phyloP scores from a whole-genome alignment of 257 asterid species.

The Dorcoceras hygrometricum region DNA sequence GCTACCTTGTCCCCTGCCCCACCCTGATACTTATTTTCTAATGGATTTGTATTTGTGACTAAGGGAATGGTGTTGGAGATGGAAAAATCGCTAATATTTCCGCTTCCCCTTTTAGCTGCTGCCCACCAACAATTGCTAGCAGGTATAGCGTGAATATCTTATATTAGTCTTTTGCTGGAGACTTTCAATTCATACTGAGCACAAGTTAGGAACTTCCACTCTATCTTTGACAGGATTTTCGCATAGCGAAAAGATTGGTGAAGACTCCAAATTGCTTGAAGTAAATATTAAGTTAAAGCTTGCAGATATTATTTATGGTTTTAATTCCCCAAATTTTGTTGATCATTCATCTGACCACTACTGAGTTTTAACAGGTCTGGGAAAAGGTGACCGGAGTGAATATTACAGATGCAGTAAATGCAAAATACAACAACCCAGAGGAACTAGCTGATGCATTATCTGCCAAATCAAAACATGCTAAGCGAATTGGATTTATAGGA shows the following conservation, averaged over 20 bases:
- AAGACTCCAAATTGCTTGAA: slow-evolving; percentile 53
- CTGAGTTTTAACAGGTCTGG: slow-evolving; percentile 61
- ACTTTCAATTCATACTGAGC: slow-evolving; percentile 5
- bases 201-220: slow-evolving; percentile 1
- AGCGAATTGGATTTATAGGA: slow-evolving; percentile 87
- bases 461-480: slow-evolving; percentile 53
- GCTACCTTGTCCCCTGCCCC: neutral
- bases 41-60: slow-evolving; percentile 25
- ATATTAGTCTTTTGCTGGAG: neutral
- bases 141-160: slow-evolving; percentile 42
- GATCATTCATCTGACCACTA: slow-evolving; percentile 21
- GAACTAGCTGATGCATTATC: slow-evolving; percentile 58
- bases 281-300: slow-evolving; percentile 32
- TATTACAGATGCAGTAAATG: slow-evolving; percentile 60
- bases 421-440: slow-evolving; percentile 67
- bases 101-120: slow-evolving; percentile 74
- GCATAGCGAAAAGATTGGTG: slow-evolving; percentile 43
- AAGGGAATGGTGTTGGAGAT: slow-evolving; percentile 70
- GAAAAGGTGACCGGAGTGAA: slow-evolving; percentile 73
- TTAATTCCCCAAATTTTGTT: slow-evolving; percentile 13
- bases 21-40: slow-evolving; percentile 9
- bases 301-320: slow-evolving; percentile 23
- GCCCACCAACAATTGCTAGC: slow-evolving; percentile 95
- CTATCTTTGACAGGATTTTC: slow-evolving; percentile 49
- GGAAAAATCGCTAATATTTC: slow-evolving; percentile 70